phyloP scores from a whole-genome alignment of 2,329 filamentous ascomycete species.

The Arthrobotrys sphaeroides region DNA sequence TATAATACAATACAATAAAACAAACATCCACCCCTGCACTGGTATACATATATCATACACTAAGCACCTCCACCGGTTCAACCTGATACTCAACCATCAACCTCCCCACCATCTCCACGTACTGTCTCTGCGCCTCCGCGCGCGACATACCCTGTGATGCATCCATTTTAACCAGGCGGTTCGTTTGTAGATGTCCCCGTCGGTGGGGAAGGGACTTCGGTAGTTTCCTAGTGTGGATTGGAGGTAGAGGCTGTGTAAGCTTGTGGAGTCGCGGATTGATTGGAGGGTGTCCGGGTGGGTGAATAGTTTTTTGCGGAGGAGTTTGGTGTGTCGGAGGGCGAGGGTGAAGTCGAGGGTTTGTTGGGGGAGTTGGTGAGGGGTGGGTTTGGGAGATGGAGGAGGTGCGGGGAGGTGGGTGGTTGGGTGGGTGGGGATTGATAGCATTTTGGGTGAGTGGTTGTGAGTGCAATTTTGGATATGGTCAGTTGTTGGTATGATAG shows the following conservation, averaged over 20 bases:
- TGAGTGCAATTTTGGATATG: too few species aligned
- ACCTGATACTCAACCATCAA: background rate
- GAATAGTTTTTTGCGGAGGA: background rate
- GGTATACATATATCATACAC: too few species aligned
- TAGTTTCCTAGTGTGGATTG: slow-evolving; percentile 1
- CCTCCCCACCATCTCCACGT: background rate
- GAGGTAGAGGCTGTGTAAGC: background rate
- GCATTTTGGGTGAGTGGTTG: background rate
- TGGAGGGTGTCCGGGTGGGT: background rate
- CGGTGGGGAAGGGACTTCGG: background rate
- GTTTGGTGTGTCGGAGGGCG: background rate
- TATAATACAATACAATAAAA: too few species aligned
- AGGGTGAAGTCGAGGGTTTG: background rate
- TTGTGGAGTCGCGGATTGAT: slow-evolving; percentile 5
- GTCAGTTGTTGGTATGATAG: too few species aligned
- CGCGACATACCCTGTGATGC: background rate
- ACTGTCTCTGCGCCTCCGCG: background rate
- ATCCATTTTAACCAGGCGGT: background rate
- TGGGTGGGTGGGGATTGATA: background rate
- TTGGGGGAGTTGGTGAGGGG: background rate
- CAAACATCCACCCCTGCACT: too few species aligned
- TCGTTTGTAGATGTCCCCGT: background rate
- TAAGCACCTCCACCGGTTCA: background rate
- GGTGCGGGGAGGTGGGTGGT: background rate
- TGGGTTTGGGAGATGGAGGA: background rate